These are phyloP conservation scores for Tetradesmus obliquus DNA, from an alignment of 139 green algal genomes.

Conservation along the genomic window DNA sequence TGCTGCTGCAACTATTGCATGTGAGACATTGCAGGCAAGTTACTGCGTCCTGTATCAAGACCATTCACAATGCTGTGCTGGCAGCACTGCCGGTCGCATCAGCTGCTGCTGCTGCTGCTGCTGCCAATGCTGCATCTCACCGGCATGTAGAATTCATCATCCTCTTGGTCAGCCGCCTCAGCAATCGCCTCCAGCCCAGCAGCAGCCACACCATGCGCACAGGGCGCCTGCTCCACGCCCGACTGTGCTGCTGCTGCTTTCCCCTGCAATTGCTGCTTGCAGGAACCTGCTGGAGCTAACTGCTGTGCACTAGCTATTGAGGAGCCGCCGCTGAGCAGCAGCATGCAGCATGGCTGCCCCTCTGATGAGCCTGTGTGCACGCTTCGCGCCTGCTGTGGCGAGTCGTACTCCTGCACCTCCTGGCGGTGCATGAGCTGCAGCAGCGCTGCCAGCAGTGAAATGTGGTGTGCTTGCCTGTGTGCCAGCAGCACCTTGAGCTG, in stretches of 20 bases:
- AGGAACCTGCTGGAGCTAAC: not conserved
- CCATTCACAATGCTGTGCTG: not conserved
- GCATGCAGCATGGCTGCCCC: not conserved
- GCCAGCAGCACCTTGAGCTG: conserved; percentile 32
- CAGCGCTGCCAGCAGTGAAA: conserved; percentile 22
- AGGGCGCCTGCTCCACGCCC: not conserved
- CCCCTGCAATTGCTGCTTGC: not conserved
- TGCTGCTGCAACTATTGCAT: too few relatives aligned
- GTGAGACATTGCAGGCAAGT: too few relatives aligned
- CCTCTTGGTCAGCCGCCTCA: not conserved
- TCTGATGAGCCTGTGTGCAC: not conserved
- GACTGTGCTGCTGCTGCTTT: not conserved
- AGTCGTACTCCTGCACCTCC: conserved; percentile 27
- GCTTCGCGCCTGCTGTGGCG: not conserved
- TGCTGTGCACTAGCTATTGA: not conserved
- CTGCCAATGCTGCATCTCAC: not conserved
- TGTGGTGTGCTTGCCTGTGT: conserved; percentile 27
- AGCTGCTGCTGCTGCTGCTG: not conserved
- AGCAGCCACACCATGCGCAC: not conserved
- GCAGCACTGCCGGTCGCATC: not conserved
- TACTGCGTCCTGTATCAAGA: too few relatives aligned
- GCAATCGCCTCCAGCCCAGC: not conserved
- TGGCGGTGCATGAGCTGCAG: conserved; percentile 20
- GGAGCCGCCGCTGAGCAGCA: not conserved
- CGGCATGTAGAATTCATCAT: conserved; percentile 41